phyloP scores from a whole-genome alignment of 1,284 basidiomycete genomes.

The Blastosporella zonata region DNA sequence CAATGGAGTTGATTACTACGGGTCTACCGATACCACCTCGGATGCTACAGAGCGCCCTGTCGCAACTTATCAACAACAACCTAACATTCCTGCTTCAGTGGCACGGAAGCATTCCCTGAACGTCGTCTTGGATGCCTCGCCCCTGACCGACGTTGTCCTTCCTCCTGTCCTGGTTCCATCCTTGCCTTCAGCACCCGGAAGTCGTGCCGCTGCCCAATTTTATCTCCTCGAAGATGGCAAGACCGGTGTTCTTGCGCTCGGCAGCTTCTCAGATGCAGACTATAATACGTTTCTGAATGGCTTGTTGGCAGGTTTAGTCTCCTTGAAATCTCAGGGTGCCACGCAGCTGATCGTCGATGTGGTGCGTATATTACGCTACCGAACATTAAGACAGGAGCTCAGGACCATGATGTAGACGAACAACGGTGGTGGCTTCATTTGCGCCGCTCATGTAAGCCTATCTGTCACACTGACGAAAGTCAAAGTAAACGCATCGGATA shows the following conservation, averaged over 20 bases:
- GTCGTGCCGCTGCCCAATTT: conserved; percentile 51
- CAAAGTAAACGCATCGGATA: not conserved
- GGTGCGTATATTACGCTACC: conserved; percentile 29
- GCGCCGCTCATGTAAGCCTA: conserved; percentile 51
- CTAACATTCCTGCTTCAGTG: conserved; percentile 31
- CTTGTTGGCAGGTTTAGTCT: conserved; percentile 46
- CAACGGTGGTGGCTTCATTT: conserved; percentile 63
- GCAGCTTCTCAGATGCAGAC: conserved; percentile 50
- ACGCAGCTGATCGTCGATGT: conserved; percentile 57
- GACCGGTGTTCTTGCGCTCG: conserved; percentile 57
- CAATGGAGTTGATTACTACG: conserved; percentile 48
- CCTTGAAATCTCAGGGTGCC: conserved; percentile 47
- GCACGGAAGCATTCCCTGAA: conserved; percentile 44
- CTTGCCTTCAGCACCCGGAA: conserved; percentile 39
- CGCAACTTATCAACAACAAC: conserved; percentile 47
- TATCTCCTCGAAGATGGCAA: conserved; percentile 50
- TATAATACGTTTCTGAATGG: conserved; percentile 42
- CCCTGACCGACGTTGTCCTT: conserved; percentile 46
- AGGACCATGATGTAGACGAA: conserved; percentile 39
- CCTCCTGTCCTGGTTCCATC: conserved; percentile 45
- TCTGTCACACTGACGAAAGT: not conserved
- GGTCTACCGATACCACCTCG: conserved; percentile 9
- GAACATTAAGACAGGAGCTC: not conserved
- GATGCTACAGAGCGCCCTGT: conserved; percentile 19
- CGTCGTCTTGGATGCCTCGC: conserved; percentile 46